A percentile compares a stretch with the other conserved stretches of the same genome.
Conservation (phyloP, 345 rosid genomes). For the Nephelium lappaceum region DNA sequence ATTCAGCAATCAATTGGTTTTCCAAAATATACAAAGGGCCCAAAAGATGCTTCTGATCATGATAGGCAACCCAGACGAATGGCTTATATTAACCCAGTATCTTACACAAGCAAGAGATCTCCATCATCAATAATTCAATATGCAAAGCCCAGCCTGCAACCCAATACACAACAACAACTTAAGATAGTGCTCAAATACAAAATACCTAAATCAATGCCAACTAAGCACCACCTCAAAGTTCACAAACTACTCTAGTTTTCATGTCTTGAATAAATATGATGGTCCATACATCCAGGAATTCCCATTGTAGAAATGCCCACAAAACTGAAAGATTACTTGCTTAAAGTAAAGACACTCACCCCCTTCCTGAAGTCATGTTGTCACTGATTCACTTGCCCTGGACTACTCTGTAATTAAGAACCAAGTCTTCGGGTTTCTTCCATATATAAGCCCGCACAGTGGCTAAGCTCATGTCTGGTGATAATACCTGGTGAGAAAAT, state of each 20-base stretch:
- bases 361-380: conserved; percentile 14
- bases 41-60: conserved; percentile 18
- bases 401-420: conserved; percentile 83
- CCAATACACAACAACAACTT: not conserved
- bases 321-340: not conserved
- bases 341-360: conserved; percentile 33
- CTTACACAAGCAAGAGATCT: conserved; percentile 28
- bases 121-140: conserved; percentile 18
- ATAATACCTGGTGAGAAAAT: conserved; percentile 63
- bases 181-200: not conserved
- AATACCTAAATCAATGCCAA: not conserved
- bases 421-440: conserved; percentile 96
- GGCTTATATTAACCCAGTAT: conserved; percentile 13
- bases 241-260: not conserved
- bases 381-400: conserved; percentile 64
- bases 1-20: conserved; percentile 22
- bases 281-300: not conserved
- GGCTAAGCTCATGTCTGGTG: conserved; percentile 98
- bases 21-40: conserved; percentile 37
- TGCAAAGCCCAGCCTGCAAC: conserved; percentile 36
- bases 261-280: not conserved
- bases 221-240: not conserved
- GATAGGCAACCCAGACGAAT: conserved; percentile 24
- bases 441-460: conserved; percentile 89
- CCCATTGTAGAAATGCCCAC: not conserved